Conservation (phyloP, 2,329 filamentous ascomycete species). For the Lachnellula cervina region DNA sequence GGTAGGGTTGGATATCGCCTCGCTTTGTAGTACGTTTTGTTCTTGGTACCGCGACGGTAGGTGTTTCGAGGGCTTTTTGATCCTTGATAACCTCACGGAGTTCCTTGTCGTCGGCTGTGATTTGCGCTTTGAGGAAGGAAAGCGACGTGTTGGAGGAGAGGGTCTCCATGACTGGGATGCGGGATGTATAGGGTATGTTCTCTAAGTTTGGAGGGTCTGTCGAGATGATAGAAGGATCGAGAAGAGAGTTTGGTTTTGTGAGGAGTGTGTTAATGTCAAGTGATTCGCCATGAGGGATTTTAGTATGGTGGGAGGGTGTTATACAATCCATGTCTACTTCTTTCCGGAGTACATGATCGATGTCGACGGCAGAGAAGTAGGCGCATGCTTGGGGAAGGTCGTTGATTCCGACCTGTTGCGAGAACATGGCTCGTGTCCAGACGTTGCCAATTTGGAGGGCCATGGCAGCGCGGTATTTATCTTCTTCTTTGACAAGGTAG, state of each 20-base stretch:
- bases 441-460: slow-evolving; percentile 90
- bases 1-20: slow-evolving; percentile 23
- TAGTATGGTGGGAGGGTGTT: slow-evolving; percentile 75
- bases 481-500: slow-evolving; percentile 79
- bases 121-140: slow-evolving; percentile 78
- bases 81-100: slow-evolving; percentile 67
- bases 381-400: slow-evolving; percentile 92
- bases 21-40: slow-evolving; percentile 5
- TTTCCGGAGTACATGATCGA: slow-evolving; percentile 92
- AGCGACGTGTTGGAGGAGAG: slow-evolving; percentile 47
- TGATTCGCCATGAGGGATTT: slow-evolving; percentile 81
- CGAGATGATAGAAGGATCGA: slow-evolving; percentile 63
- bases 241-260: slow-evolving; percentile 58
- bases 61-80: slow-evolving; percentile 6
- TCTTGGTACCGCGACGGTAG: background rate
- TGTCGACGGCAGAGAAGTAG: slow-evolving; percentile 92
- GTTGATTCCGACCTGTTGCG: slow-evolving; percentile 91
- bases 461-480: slow-evolving; percentile 86
- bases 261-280: slow-evolving; percentile 79
- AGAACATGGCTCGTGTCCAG: slow-evolving; percentile 97
- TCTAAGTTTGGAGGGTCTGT: slow-evolving; percentile 52
- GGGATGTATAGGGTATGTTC: slow-evolving; percentile 61
- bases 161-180: slow-evolving; percentile 73
- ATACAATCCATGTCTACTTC: slow-evolving; percentile 98
- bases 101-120: slow-evolving; percentile 68